Evolutionary conservation across 805 yeast species (phyloP), one percentile per base, ranked within the genome.

Genomic region (Pichia kluyveri): DNA sequence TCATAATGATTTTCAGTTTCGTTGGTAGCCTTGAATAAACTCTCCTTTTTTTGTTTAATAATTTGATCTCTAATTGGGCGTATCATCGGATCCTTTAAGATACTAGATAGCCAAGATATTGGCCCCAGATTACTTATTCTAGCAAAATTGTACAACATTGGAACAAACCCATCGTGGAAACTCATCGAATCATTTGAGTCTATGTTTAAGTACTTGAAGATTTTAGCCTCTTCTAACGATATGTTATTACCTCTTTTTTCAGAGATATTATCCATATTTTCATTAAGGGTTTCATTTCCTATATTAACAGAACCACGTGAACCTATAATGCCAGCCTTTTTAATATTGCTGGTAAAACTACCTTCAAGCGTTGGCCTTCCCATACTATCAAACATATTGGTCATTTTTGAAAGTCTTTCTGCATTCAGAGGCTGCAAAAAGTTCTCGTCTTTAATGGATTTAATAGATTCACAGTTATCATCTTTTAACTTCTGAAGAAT

Each of bases 121-220:
- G 83, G 79, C 1, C 83, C 84, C 59, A 69, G 72, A 54, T 71
- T 70, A 50, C 69, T 67, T 32, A 72, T 60, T 40, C 77, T 60
- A 4, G 70, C 62, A 43, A 67, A 70, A 28, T 66, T 67, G 17
- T 68, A 51, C 45, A 69, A 60, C 47, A 76, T 65, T 0, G 83
- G 73, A 4, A 69, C 52, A 52, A 67, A 68, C 2, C 74, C 75
- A 0, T 60, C 61, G 50, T 68, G 72, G 34, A 77, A 63, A 45
- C 73, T 67, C 8, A 78, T 62, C 1, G 49, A 48, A 12, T 72
- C 78, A 19, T 67, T 58, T 0, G 61, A 56, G 15, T 61, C 54
- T 26, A 63, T 45, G 4, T 54, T 52, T 2, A 58, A 17, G 4
- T 5, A n/a, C 9, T 34, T 11, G n/a, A 38, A 34, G 7, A 44